Base-by-base conservation (phyloP, 2,329 filamentous ascomycete genomes). In the Neurospora sp. region DNA sequence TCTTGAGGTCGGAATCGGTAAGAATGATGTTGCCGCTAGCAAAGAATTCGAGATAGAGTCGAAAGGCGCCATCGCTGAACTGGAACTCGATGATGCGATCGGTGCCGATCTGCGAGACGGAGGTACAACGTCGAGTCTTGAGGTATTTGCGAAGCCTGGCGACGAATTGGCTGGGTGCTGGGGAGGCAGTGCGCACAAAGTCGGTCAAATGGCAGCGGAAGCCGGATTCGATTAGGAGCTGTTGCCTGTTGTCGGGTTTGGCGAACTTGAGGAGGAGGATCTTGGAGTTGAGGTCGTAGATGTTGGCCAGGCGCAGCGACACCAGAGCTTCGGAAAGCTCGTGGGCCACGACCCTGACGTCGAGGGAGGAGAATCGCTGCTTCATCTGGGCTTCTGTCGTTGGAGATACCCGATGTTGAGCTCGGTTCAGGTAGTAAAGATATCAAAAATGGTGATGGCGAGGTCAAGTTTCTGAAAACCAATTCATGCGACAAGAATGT, bases 211-310 rank as follows among this genome's bases (percentile, higher is more conserved):
- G 96, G 80, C 93, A 96, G 78, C 96, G 93, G 80, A 99, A 99
- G 38, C 96, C 96, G 1, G 92, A 96, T 79, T 99, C 96, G 76
- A 99, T 89, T 68, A 99, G 85, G 37, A 99, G 85, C 79, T 98
- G 95, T 78, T 96, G 91, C 80, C 94, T 93, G 74, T 90, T 87
- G 77, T 95, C 90, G 62, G 95, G 93, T 79, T 96, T 97, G 69
- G 93, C 89, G 78, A 99, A 96, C 79, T 97, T 98, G 80, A 99
- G 87, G 36, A 98, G 89, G 77, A 98, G 92, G 77, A 98, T 97
- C 78, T 95, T 93, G 74, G 93, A 93, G 72, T 93, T 97, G 71
- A 99, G 88, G 80, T 99, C 96, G 83, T 99, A 98, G 79, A 97
- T 90, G 78, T 99, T 99, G 72, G 92, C 89, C 67, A 98, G 87